Evolutionary conservation across 2,329 filamentous ascomycete genomes (phyloP).

Genomic region (Biscogniauxia sp.): DNA sequence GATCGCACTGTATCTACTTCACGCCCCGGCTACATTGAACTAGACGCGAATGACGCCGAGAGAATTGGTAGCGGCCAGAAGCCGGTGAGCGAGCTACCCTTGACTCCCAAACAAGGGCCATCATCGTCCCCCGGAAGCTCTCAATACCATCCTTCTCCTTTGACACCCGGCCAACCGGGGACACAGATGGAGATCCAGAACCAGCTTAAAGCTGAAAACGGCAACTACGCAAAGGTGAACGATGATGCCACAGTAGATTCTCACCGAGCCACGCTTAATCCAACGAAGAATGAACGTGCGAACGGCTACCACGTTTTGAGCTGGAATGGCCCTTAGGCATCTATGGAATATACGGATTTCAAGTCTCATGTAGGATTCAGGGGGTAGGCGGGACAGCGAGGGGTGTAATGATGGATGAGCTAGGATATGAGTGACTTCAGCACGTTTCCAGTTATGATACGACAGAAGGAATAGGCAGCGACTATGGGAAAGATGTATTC

Average conservation of each 20-base stretch:
- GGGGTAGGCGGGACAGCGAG: not conserved
- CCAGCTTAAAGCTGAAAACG: constrained; percentile 6
- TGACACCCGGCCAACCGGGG: constrained; percentile 18
- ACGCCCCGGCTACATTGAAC: constrained; percentile 15
- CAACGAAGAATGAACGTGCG: constrained; percentile 21
- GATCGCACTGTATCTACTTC: constrained; percentile 7
- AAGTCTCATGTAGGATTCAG: not conserved
- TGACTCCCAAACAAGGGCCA: not conserved
- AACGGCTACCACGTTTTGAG: constrained; percentile 27
- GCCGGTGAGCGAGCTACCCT: not conserved
- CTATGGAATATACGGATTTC: constrained; percentile 13
- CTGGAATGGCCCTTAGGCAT: constrained; percentile 14
- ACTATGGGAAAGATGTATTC: too few species aligned
- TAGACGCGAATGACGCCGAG: constrained; percentile 18
- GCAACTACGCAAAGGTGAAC: not conserved
- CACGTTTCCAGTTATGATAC: too few species aligned
- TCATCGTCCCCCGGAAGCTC: not conserved
- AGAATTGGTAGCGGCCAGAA: not conserved
- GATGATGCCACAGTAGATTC: not conserved
- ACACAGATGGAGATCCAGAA: constrained; percentile 13
- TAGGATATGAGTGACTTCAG: too few species aligned
- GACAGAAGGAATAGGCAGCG: too few species aligned
- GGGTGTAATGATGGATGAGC: not conserved
- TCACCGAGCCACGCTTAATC: constrained; percentile 24
- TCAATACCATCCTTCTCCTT: constrained; percentile 12